phyloP scores from a whole-genome alignment of 2,329 filamentous ascomycete species.

The Endoconidiophora laricicola region DNA sequence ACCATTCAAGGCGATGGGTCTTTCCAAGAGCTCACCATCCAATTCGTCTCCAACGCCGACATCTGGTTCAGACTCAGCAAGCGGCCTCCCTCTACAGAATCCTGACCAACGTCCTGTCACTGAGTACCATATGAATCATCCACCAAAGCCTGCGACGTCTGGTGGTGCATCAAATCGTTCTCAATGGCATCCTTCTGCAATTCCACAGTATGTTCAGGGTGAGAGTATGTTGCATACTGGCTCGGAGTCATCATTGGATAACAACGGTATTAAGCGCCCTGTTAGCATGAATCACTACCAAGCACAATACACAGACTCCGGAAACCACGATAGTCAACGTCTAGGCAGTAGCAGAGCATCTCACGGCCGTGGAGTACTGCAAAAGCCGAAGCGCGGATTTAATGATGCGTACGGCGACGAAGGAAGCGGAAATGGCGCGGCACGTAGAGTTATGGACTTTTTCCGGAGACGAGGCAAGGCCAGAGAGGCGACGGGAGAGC shows the following conservation, averaged over 20 bases:
- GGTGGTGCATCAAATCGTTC: constrained; percentile 1
- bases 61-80: constrained; percentile 33
- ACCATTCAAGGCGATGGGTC: constrained; percentile 40
- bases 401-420: constrained; percentile 75
- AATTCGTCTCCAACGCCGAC: constrained; percentile 29
- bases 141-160: constrained; percentile 10
- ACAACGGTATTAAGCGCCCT: constrained; percentile 8
- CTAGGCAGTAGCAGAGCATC: constrained; percentile 19
- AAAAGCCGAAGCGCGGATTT: constrained; percentile 70
- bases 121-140: background rate
- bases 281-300: constrained; percentile 27
- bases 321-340: constrained; percentile 26
- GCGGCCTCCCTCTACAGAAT: constrained; percentile 36
- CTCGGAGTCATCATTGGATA: constrained; percentile 38
- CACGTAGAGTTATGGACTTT: constrained; percentile 94
- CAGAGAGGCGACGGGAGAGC: constrained; percentile 12
- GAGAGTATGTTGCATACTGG: constrained; percentile 31
- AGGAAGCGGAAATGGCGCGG: constrained; percentile 59
- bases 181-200: constrained; percentile 20
- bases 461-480: constrained; percentile 77
- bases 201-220: constrained; percentile 28
- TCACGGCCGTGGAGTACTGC: constrained; percentile 39
- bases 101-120: background rate
- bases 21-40: constrained; percentile 27
- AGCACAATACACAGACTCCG: constrained; percentile 24